phyloP scores from a whole-genome alignment of 2,329 filamentous ascomycete species.

The Pseudocercospora fijiensis region DNA sequence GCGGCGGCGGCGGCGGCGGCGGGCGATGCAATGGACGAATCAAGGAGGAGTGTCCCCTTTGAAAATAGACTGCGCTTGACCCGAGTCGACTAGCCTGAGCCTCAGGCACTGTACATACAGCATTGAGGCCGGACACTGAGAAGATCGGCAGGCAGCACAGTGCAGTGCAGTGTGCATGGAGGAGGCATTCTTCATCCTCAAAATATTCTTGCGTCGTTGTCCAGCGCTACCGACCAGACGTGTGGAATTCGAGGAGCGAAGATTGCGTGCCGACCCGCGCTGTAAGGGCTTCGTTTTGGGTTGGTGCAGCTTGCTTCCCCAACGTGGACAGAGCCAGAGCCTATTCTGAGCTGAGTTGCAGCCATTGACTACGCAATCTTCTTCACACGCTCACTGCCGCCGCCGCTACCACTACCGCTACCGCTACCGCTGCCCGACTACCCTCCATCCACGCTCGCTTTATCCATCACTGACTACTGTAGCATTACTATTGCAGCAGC shows the following conservation, averaged over 20 bases:
- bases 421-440: too few species aligned
- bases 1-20: neutral
- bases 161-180: neutral
- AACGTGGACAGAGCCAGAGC: too few species aligned
- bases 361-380: neutral
- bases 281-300: too few species aligned
- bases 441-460: neutral
- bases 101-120: too few species aligned
- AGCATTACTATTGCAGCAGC: neutral
- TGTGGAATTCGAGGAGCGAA: neutral
- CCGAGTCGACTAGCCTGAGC: neutral
- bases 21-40: constrained; percentile 2
- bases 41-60: neutral
- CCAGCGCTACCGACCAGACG: neutral
- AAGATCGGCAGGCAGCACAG: too few species aligned
- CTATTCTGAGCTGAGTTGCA: too few species aligned
- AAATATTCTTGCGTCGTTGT: neutral
- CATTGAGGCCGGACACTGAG: too few species aligned
- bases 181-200: neutral
- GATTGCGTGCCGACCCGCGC: neutral
- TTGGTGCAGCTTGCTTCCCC: too few species aligned
- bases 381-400: neutral
- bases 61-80: neutral
- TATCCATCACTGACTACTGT: neutral
- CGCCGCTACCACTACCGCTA: too few species aligned